phyloP scores from a whole-genome alignment of 805 yeast genomes.

The Yarrowia yakushimensis region DNA sequence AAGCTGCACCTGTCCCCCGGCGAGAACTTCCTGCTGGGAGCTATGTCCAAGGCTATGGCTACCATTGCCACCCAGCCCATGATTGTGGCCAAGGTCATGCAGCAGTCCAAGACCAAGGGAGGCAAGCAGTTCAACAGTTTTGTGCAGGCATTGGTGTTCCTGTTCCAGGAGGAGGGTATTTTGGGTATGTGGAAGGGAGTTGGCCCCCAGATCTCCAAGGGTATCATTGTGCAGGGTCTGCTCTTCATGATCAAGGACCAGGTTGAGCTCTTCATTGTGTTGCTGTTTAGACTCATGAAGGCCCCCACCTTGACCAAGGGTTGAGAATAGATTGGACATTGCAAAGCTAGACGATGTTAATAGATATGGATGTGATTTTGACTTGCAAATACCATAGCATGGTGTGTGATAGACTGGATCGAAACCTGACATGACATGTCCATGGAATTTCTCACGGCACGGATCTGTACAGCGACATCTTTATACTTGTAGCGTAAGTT shows the following conservation, averaged over 20 bases:
- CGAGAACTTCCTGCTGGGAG: constrained; percentile 70
- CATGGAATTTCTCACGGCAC: no score
- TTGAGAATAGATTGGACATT: not conserved
- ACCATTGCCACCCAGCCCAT: constrained; percentile 79
- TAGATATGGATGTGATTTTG: constrained; percentile 13
- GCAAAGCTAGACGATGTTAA: constrained; percentile 19
- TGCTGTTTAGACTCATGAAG: constrained; percentile 31
- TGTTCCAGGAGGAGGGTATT: constrained; percentile 62
- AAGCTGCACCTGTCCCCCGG: constrained; percentile 49
- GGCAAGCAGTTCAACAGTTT: constrained; percentile 49
- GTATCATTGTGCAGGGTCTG: constrained; percentile 79
- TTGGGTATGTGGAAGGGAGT: constrained; percentile 73
- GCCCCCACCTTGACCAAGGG: constrained; percentile 9
- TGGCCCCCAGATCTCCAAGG: constrained; percentile 75
- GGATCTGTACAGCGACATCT: not conserved
- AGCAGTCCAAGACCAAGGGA: constrained; percentile 48
- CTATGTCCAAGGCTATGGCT: constrained; percentile 75
- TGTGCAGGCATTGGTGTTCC: constrained; percentile 58
- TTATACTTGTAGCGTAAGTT: no score
- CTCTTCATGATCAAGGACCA: constrained; percentile 79
- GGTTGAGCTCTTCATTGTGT: constrained; percentile 38
- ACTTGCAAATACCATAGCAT: no score
- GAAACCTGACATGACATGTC: no score
- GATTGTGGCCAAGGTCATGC: constrained; percentile 78
- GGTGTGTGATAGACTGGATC: no score